Conservation (phyloP, 371 early-diverging fungal genomes). For the Mortierella sp. region DNA sequence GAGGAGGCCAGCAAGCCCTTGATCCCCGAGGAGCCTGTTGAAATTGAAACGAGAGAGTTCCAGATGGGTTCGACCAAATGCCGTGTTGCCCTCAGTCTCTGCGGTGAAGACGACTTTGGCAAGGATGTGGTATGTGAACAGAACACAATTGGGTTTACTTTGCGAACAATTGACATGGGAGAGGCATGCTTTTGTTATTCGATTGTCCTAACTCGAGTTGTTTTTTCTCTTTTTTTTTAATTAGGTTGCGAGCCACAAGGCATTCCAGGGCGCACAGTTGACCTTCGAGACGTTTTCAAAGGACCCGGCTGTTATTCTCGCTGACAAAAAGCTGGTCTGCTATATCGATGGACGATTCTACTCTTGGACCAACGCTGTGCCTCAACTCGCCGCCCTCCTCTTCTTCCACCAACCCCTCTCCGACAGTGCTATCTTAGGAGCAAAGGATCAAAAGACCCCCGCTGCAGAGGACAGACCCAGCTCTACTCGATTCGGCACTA, state of each 20-base stretch:
- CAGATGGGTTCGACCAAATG: conserved; percentile 53
- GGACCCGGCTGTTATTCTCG: conserved; percentile 41
- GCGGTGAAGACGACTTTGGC: conserved; percentile 56
- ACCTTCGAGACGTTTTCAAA: conserved; percentile 44
- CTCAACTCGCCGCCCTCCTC: conserved; percentile 67
- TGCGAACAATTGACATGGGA: background rate
- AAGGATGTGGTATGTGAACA: conserved; percentile 46
- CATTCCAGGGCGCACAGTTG: conserved; percentile 29
- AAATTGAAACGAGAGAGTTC: conserved; percentile 53
- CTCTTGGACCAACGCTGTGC: conserved; percentile 60
- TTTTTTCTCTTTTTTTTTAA: background rate
- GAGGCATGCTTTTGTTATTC: no score
- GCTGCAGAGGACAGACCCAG: conserved; percentile 38
- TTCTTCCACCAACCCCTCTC: conserved; percentile 63
- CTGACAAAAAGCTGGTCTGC: conserved; percentile 49
- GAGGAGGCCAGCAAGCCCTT: conserved; percentile 15
- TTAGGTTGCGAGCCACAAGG: conserved; percentile 40
- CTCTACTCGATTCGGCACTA: conserved; percentile 52
- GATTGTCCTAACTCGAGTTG: background rate
- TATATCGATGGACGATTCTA: conserved; percentile 58
- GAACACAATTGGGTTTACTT: background rate
- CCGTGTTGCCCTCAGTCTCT: conserved; percentile 54
- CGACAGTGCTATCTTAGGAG: conserved; percentile 20
- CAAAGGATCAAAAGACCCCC: conserved; percentile 36
- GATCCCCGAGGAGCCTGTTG: conserved; percentile 32